phyloP scores from a whole-genome alignment of 371 early-diverging fungal genomes.

The Mucor circinelloides region DNA sequence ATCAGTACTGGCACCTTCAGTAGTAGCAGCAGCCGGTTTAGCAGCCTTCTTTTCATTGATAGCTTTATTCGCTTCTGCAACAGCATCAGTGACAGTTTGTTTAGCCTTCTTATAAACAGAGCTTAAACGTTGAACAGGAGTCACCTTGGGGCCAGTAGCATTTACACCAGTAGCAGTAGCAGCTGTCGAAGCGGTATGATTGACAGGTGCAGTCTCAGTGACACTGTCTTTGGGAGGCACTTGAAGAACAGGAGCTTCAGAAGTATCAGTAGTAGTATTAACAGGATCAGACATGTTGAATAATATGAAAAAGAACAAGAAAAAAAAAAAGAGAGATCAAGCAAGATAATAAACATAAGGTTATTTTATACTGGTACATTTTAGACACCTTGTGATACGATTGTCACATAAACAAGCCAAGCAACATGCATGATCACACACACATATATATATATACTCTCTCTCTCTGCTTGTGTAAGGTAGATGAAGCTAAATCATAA shows the following conservation, averaged over 20 bases:
- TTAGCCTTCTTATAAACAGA: slow-evolving; percentile 8
- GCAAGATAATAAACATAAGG: background rate
- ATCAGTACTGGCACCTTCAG: background rate
- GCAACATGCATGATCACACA: background rate
- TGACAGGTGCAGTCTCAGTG: background rate
- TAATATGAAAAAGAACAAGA: background rate
- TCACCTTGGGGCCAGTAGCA: background rate
- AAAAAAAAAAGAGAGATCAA: background rate
- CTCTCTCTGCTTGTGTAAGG: background rate
- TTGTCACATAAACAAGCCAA: background rate
- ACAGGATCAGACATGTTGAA: slow-evolving; percentile 1
- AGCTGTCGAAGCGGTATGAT: background rate
- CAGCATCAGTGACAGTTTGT: slow-evolving; percentile 6
- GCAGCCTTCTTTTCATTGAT: slow-evolving; percentile 5
- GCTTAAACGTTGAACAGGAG: background rate
- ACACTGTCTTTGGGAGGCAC: background rate
- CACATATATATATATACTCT: no score
- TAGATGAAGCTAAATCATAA: background rate
- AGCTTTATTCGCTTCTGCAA: slow-evolving; percentile 5
- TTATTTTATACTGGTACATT: background rate
- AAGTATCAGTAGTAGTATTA: background rate
- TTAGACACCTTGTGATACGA: background rate
- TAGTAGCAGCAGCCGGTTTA: background rate
- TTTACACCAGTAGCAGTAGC: background rate
- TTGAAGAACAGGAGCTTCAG: background rate